A percentile compares a stretch with the other conserved stretches of the same genome.
Conservation (phyloP, 2,329 filamentous ascomycete genomes). For the Pestalotiopsis sp. region DNA sequence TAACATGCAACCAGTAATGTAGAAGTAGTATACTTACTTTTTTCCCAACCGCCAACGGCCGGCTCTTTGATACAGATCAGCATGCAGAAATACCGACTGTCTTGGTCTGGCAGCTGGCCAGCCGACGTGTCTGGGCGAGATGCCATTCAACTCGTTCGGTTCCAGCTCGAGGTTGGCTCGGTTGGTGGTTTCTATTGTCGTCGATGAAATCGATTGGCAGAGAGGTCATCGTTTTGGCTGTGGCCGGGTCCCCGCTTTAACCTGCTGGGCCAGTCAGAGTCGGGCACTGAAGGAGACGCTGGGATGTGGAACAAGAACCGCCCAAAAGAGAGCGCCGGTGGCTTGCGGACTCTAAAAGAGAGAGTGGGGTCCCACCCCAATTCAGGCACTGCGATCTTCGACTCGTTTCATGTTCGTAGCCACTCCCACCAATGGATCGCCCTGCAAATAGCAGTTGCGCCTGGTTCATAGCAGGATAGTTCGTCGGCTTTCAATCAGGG, state of each 20-base stretch:
- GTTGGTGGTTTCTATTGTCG: not conserved
- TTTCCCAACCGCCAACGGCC: not conserved
- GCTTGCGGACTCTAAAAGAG: not conserved
- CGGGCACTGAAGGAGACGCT: not conserved
- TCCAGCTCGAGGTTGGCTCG: slow-evolving; percentile 7
- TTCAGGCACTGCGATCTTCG: slow-evolving; percentile 4
- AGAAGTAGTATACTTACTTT: not conserved
- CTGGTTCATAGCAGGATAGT: not conserved
- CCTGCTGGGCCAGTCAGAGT: not conserved
- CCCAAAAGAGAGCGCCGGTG: not conserved
- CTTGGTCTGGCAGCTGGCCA: slow-evolving; percentile 11
- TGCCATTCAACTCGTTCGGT: not conserved
- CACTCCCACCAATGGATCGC: slow-evolving; percentile 14
- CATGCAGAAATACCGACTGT: not conserved
- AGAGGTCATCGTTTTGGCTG: not conserved
- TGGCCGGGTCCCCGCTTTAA: not conserved
- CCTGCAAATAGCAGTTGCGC: not conserved
- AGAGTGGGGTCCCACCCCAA: not conserved
- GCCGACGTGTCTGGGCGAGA: not conserved
- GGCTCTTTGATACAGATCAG: not conserved
- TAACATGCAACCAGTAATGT: not conserved
- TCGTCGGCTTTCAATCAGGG: slow-evolving; percentile 11
- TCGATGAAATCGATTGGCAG: slow-evolving; percentile 12
- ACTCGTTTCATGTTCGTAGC: slow-evolving; percentile 13
- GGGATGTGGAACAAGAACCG: not conserved